Base-by-base conservation (phyloP, 306 rosid genomes). In the Calophaca sinica region DNA sequence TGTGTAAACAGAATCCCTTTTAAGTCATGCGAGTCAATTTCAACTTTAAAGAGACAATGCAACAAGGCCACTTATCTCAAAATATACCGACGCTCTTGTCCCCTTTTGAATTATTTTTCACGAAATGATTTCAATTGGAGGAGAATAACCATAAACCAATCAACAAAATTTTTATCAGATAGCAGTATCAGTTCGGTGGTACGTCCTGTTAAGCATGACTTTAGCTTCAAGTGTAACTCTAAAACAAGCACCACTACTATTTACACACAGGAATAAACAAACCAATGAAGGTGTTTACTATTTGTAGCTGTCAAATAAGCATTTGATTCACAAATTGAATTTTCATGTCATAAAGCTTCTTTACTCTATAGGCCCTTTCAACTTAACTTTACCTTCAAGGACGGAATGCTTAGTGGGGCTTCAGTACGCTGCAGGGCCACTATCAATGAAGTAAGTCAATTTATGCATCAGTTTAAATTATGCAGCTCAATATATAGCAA, bases 321-420 rank as follows among this genome's bases (percentile, higher is more conserved):
- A 73, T 73, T 83, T 73, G 73, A 58, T 58, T 79, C 83, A 44
- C 62, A 51, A 57, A 44, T 45, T 50, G 76, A 62, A 64, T 59
- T 77, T 53, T 51, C 57, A 57, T 20, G 44, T 33, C 53, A 52
- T 78, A 46, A 69, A 88, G 62, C 74, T 86, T 75, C 79, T 63
- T 62, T 52, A 68, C 4, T 42, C 20, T 42, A 20, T 75, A 13
- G 57, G 32, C 58, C 70, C 53, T 84, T 87, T 76, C 82, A 76
- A 81, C 93, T 87, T 90, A 87, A 78, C 97, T 94, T 88, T 70
- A 85, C 88, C 94, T 91, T 87, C 4, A 94, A 90, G 96, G 76
- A 84, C 72, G 54, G 72, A 74, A 73, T 54, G 73, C 67, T 41
- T 67, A 73, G 81, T 80, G 83, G 79, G 83, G 78, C 72, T 84